A percentile compares a stretch with the other conserved stretches of the same genome.
Conservation (phyloP, 768 basidiomycete genomes). For the Strobilomyces confusus region DNA sequence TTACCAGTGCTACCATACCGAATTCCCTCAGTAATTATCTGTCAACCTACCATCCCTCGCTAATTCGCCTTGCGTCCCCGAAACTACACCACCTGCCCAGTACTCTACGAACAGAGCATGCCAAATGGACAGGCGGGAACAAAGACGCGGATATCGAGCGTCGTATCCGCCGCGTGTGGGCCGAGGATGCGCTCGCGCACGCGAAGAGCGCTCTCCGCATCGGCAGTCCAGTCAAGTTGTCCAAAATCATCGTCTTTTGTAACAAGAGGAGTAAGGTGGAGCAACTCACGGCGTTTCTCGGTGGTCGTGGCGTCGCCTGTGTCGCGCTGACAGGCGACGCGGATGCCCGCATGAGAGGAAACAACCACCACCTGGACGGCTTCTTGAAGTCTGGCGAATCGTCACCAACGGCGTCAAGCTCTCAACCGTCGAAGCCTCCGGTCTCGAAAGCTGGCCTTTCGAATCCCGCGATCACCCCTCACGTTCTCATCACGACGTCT, state of each 20-base stretch:
- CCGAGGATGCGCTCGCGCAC: conserved; percentile 48
- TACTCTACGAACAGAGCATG: conserved; percentile 67
- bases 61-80: conserved; percentile 77
- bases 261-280: conserved; percentile 71
- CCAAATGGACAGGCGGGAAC: conserved; percentile 75
- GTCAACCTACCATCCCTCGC: conserved; percentile 52
- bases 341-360: conserved; percentile 56
- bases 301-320: conserved; percentile 56
- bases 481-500: conserved; percentile 85
- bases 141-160: conserved; percentile 76
- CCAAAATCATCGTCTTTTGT: conserved; percentile 79
- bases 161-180: conserved; percentile 71
- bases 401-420: neutral
- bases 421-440: neutral
- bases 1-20: conserved; percentile 88
- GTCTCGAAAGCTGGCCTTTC: conserved; percentile 14
- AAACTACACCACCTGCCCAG: conserved; percentile 74
- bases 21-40: conserved; percentile 66
- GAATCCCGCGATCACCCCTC: conserved; percentile 39
- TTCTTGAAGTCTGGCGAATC: conserved; percentile 48
- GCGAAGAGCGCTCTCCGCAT: conserved; percentile 22
- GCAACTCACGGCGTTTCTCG: conserved; percentile 55
- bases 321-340: conserved; percentile 63
- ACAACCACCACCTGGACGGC: conserved; percentile 70
- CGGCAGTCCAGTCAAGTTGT: conserved; percentile 34